Percentiles rank a stretch among this genome's conserved stretches.
Conservation (phyloP, 345 rosid genomes). For the Arabis alpina region DNA sequence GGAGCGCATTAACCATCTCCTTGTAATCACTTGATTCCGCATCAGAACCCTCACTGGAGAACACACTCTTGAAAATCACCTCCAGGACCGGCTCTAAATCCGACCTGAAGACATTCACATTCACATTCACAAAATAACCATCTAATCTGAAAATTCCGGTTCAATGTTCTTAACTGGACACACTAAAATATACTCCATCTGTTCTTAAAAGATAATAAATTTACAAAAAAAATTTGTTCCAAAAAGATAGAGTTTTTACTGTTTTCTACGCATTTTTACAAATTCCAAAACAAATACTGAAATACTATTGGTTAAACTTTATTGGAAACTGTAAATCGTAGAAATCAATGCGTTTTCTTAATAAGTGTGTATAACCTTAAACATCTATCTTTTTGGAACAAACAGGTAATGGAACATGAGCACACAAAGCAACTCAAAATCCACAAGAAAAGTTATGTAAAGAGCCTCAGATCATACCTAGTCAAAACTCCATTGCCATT, state of each 20-base stretch:
- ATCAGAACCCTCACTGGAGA: constrained; percentile 47
- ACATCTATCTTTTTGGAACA: too few relatives aligned
- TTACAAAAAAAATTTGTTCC: too few relatives aligned
- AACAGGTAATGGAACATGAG: constrained; percentile 1
- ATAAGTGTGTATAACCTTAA: too few relatives aligned
- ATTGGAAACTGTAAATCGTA: too few relatives aligned
- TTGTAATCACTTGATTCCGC: constrained; percentile 42
- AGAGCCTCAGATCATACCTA: constrained; percentile 49
- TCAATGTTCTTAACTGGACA: not conserved
- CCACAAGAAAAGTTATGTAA: not conserved
- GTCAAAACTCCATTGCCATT: constrained; percentile 61
- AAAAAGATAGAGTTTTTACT: too few relatives aligned
- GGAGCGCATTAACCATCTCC: constrained; percentile 54
- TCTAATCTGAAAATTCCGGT: not conserved
- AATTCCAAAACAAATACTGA: too few relatives aligned
- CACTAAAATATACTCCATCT: too few relatives aligned
- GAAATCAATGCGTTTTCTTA: too few relatives aligned
- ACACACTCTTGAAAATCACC: constrained; percentile 56
- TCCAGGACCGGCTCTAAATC: constrained; percentile 62
- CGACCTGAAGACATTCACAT: constrained; percentile 53
- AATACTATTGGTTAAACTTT: too few relatives aligned
- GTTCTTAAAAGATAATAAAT: too few relatives aligned
- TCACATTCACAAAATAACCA: not conserved
- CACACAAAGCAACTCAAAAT: not conserved
- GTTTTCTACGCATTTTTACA: too few relatives aligned